These are phyloP conservation scores for Terfezia claveryi DNA, from an alignment of 495 filamentous ascomycete genomes.

Conservation along the genomic window DNA sequence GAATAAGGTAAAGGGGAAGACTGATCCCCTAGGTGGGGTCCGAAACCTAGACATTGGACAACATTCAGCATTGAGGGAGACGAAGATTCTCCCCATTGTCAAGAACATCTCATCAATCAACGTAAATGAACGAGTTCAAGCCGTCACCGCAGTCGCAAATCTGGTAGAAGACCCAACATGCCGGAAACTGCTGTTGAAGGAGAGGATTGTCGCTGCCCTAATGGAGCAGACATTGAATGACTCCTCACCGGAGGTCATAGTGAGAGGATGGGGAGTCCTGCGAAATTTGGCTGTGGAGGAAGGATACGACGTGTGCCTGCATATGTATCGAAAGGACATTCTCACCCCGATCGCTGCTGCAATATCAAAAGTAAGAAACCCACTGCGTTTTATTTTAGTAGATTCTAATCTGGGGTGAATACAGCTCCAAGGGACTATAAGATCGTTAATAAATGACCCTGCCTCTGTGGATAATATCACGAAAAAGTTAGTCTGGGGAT, in stretches of 20 bases:
- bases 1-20: background rate
- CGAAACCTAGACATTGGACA: conserved; percentile 8
- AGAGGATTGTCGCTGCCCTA: conserved; percentile 36
- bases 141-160: conserved; percentile 32
- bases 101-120: conserved; percentile 33
- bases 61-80: conserved; percentile 28
- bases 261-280: conserved; percentile 39
- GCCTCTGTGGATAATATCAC: conserved; percentile 2
- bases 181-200: conserved; percentile 35
- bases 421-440: conserved; percentile 5
- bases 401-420: conserved; percentile 6
- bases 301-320: conserved; percentile 38
- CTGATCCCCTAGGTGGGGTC: conserved; percentile 3
- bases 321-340: conserved; percentile 34
- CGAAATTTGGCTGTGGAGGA: conserved; percentile 35
- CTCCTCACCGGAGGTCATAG: conserved; percentile 31
- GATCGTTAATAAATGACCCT: conserved; percentile 1
- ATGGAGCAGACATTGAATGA: conserved; percentile 39
- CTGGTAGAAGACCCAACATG: conserved; percentile 35
- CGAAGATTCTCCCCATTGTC: conserved; percentile 34
- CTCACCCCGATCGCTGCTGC: conserved; percentile 32
- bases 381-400: background rate
- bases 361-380: conserved; percentile 23
- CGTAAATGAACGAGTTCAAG: conserved; percentile 29
- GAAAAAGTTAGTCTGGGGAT: conserved; percentile 14